Evolutionary conservation across 2,329 filamentous ascomycete genomes (phyloP).

Genomic region (Aspergillus sp.): DNA sequence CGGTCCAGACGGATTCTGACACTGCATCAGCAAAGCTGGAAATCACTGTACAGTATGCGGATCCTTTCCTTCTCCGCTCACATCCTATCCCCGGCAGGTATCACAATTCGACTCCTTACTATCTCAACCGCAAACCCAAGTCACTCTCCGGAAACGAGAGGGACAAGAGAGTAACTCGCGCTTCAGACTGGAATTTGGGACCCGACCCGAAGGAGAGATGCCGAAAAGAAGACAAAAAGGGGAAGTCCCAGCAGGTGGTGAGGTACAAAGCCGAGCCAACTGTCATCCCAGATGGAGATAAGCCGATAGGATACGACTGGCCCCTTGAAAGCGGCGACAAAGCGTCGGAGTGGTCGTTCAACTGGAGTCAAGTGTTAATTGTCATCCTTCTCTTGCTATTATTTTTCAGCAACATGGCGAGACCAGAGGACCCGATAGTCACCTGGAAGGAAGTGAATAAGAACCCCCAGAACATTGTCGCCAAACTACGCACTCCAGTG

Average conservation of each 20-base stretch:
- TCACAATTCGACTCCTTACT: background rate
- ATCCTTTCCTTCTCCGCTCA: background rate
- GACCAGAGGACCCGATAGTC: background rate
- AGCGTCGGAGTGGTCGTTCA: background rate
- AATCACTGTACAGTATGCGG: background rate
- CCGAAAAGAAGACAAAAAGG: too few species aligned
- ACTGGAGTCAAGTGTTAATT: background rate
- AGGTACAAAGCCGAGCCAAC: background rate
- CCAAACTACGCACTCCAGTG: background rate
- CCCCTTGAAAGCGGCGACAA: background rate
- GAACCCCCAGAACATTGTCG: background rate
- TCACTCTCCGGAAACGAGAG: background rate
- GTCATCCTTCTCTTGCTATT: background rate
- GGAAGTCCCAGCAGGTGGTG: background rate
- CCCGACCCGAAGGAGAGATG: background rate
- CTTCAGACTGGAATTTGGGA: background rate
- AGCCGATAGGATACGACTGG: background rate
- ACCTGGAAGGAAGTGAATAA: background rate
- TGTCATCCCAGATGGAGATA: background rate
- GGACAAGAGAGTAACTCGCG: too few species aligned
- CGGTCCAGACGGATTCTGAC: background rate
- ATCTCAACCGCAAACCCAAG: background rate
- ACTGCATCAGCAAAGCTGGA: background rate
- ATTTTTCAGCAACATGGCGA: background rate
- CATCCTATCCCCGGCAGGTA: background rate